Base-by-base conservation (phyloP, 176 grass and related monocot species). In the Canna indica region DNA sequence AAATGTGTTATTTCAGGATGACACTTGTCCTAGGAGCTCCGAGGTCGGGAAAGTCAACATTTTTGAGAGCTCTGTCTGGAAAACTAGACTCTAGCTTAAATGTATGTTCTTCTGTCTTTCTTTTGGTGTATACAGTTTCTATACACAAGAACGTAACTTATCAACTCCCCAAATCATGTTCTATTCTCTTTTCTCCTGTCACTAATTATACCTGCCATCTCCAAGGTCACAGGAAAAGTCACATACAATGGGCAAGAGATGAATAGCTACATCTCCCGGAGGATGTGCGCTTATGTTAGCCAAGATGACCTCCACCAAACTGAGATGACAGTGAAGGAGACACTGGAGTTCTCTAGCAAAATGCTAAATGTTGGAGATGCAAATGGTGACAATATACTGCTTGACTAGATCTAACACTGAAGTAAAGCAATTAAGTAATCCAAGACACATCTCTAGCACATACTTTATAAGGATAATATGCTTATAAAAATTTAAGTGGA, bases 41-140 rank as follows among this genome's bases (percentile, higher is more conserved):
- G 0, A 31, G 70, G 26, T 73, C 50, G 15, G 70, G 48, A 57
- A 73, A 59, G 52, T 58, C 70, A 9, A 73, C 70, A 73, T 59
- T 73, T 52, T 39, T 73, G 22, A 73, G n/a, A 58, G 70, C 48
- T 38, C 50, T 73, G 48, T 73, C 70, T 59, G 50, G 52, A 73
- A 73, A 73, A 73, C 5, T 58, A 58, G 70, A 73, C 24, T 17
- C 70, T 57, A 58, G 30, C 10, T 59, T 73, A 38, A 73, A 73
- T 32, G 70, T 59, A 58, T 58, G 52, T 70, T 31, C 45, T 48
- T 52, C n/a, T 1, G 11, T 22, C 50, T 70, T 32, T 3, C 10
- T 48, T 45, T 47, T 39, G 15, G 5, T 17, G 3, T 8, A 39
- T 39, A 8, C 36, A n/a, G n/a, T 17, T 27, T 18, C 8, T 64